Base-by-base conservation (phyloP, 1,284 basidiomycete genomes). In the Moesziomyces aphidis region DNA sequence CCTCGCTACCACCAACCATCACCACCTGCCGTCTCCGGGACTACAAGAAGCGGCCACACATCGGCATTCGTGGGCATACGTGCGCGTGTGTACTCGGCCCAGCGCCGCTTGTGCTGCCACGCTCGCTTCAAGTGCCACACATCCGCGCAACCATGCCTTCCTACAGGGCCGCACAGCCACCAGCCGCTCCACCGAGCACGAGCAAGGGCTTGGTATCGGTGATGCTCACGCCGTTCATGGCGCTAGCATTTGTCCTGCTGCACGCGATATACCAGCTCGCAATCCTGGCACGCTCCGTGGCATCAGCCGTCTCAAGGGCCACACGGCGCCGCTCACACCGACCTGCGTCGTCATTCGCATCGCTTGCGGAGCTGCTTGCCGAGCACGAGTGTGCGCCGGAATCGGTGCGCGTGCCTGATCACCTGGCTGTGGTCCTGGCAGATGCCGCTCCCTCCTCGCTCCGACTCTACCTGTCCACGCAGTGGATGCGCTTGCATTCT, bases 351-450 rank as follows among this genome's bases (percentile, higher is more conserved):
- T 55, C 57, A 13, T 63, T 47, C 44, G 45, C 26, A 4, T 60
- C 43, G 1, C 61, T 61, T 15, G 39, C 56, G 19, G 54, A 70
- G 10, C 53, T 70, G 1, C 48, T 61, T 2, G 45, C 55, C 13
- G 46, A 56, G 5, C 47, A 59, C 48, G 52, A 58, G 10, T 47
- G 42, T 7, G 9, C 49, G 2, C 22, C 36, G 13, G 39, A 42
- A 17, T 15, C 55, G n/a, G n/a, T 68, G 4, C 60, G 61, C 4
- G 45, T 60, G 17, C 71, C 71, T 0, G n/a, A 48, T 13, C 71
- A 73, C 22, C 31, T 73, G 5, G 65, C 65, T 5, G 54, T 65
- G 0, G 61, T 73, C 17, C 55, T 73, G 8, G 65, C 55, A 26
- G 65, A 73, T n/a, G 23, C 57, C 5, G 47, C 50, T 3, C 71